Base-by-base conservation (phyloP, 768 basidiomycete species). In the Hygrocybe punicea region DNA sequence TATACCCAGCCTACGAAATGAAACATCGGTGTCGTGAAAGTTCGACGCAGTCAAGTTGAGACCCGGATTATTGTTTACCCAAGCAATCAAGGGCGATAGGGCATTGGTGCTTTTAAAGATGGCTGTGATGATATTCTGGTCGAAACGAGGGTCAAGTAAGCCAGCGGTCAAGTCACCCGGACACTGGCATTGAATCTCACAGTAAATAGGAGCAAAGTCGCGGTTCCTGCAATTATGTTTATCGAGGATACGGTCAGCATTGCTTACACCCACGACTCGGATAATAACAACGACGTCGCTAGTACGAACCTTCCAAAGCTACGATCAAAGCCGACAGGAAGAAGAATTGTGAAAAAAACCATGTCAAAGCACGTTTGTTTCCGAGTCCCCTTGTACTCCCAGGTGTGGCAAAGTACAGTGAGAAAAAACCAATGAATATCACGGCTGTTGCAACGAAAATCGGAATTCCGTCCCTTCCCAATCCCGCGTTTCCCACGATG, bases 281-380 rank as follows among this genome's bases (percentile, higher is more conserved):
- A 53, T 2, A 2, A 40, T 10, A 21, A 9, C n/a, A 7, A 14
- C 4, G 13, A 33, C 7, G 7, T 53, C 8, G 17, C 21, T 25
- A 23, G 19, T 52, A 42, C 51, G 13, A 39, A 40, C 51, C 51
- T 53, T 53, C 33, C n/a, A 53, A 34, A n/a, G 51, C 39, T 39
- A 53, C 39, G 19, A 53, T 39, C 33, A 53, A 19, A 40, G 51
- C 51, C 5, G 51, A 8, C n/a, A 53, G 14, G 17, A 39, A 53
- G 39, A 53, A 53, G 21, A 53, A 39, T 16, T 53, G 11, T 21
- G 51, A 14, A 21, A 53, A 53, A 25, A 53, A 53, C 34, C 51
- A 53, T 5, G 51, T 19, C 35, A 53, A 39, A 13, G 25, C n/a
- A 8, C 34, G 51, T 24, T 53, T 37, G 7, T 35, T 36, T n/a